phyloP scores from a whole-genome alignment of 2,329 filamentous ascomycete genomes.

The Sordariomycetes sp. region DNA sequence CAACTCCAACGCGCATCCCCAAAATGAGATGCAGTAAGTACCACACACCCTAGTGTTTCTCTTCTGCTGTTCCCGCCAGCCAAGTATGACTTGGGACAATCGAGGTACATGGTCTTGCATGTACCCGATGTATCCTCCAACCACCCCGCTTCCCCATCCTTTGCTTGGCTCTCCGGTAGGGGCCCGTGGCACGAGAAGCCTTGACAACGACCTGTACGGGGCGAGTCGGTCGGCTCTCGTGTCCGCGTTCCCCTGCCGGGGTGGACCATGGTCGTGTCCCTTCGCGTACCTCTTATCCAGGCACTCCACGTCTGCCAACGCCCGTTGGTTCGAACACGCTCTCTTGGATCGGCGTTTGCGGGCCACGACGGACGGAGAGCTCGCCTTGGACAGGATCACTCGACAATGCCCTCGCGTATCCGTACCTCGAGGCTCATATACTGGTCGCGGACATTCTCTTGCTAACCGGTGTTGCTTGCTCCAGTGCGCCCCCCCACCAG shows the following conservation, averaged over 20 bases:
- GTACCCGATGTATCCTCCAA: conserved; percentile 5
- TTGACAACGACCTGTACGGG: neutral
- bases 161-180: conserved; percentile 3
- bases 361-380: neutral
- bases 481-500: conserved; percentile 25
- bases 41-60: conserved; percentile 13
- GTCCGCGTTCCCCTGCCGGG: neutral
- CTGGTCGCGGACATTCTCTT: neutral
- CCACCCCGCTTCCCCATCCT: conserved; percentile 4
- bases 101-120: conserved; percentile 4
- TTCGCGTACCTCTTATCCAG: neutral
- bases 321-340: neutral
- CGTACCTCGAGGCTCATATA: neutral
- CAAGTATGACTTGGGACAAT: conserved; percentile 5
- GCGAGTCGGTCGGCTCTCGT: neutral
- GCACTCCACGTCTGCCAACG: neutral
- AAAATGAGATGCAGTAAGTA: conserved; percentile 46
- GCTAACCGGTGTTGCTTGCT: conserved; percentile 12
- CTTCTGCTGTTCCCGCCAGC: conserved; percentile 6
- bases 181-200: neutral
- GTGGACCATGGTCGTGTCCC: neutral
- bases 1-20: conserved; percentile 34
- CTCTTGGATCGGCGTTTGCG: neutral
- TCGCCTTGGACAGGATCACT: neutral
- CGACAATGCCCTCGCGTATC: neutral